Conservation (phyloP, 192 early-diverging fungal species). For the Podila clonocystis region DNA sequence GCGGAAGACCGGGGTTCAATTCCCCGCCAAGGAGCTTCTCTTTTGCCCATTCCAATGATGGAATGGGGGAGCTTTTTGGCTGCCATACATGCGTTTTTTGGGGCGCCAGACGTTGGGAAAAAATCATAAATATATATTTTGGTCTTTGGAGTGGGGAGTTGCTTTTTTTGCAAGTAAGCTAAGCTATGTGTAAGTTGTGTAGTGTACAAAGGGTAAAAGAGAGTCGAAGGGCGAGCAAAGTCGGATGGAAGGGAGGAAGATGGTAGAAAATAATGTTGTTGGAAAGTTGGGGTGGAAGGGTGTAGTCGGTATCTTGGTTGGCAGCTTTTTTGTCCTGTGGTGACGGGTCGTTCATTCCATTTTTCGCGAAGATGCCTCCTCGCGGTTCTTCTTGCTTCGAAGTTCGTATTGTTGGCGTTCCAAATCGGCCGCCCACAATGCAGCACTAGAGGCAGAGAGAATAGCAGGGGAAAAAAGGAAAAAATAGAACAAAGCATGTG, state of each 20-base stretch:
- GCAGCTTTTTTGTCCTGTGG: no score
- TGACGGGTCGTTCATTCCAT: background rate
- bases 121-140: background rate
- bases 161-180: background rate
- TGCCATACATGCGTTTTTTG: background rate
- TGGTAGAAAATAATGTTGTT: background rate
- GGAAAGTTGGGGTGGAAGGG: no score
- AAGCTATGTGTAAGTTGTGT: background rate
- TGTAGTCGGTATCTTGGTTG: background rate
- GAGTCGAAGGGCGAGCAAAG: background rate
- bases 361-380: background rate
- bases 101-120: background rate
- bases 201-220: slow-evolving; percentile 1
- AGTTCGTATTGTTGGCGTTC: slow-evolving; percentile 43
- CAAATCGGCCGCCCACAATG: slow-evolving; percentile 46
- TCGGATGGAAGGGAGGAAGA: background rate
- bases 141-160: slow-evolving; percentile 18
- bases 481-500: background rate
- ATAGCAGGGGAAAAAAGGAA: slow-evolving; percentile 7
- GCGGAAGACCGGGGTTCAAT: slow-evolving; percentile 27
- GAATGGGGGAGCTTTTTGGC: background rate
- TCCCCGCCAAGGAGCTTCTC: slow-evolving; percentile 17
- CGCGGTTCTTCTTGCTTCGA: slow-evolving; percentile 21
- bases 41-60: background rate
- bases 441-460: slow-evolving; percentile 19